Evolutionary conservation across 73 alveolate genomes (phyloP).

Genomic region (Paramecium caudatum): DNA sequence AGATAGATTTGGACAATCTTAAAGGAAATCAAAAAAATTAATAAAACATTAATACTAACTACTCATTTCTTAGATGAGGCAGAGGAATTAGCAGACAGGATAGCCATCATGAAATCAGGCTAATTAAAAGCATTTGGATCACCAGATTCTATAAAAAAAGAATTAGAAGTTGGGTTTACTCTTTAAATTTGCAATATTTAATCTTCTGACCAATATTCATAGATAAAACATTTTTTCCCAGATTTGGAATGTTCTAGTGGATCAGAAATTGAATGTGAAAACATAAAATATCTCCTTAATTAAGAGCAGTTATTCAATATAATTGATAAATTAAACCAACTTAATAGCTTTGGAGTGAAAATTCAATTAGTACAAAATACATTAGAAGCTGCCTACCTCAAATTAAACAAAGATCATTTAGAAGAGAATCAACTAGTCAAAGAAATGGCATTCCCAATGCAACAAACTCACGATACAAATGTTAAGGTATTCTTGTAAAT

Average conservation of each 20-base stretch:
- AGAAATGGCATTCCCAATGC: background rate
- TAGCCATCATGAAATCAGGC: conserved; percentile 89
- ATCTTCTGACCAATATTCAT: background rate
- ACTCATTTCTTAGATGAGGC: conserved; percentile 96
- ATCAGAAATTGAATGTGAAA: background rate
- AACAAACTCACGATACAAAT: background rate
- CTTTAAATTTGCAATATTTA: background rate
- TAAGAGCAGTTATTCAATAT: background rate
- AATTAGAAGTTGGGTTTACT: conserved; percentile 86
- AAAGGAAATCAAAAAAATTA: conserved; percentile 88
- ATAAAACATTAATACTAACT: conserved; percentile 88
- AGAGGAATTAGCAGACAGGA: conserved; percentile 88
- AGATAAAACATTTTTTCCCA: background rate
- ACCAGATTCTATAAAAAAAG: conserved; percentile 79
- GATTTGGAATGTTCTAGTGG: conserved; percentile 42
- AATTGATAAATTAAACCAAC: background rate
- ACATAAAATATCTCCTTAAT: background rate
- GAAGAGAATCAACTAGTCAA: background rate
- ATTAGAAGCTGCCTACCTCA: conserved; percentile 53
- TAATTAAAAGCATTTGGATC: conserved; percentile 81
- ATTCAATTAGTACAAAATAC: conserved; percentile 20
- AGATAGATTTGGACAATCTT: conserved; percentile 98
- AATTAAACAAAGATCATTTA: conserved; percentile 39
- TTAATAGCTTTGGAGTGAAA: background rate
- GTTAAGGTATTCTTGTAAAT: background rate